Evolutionary conservation across 2,329 filamentous ascomycete species (phyloP).

Genomic region (Ceratocystis albifundus): DNA sequence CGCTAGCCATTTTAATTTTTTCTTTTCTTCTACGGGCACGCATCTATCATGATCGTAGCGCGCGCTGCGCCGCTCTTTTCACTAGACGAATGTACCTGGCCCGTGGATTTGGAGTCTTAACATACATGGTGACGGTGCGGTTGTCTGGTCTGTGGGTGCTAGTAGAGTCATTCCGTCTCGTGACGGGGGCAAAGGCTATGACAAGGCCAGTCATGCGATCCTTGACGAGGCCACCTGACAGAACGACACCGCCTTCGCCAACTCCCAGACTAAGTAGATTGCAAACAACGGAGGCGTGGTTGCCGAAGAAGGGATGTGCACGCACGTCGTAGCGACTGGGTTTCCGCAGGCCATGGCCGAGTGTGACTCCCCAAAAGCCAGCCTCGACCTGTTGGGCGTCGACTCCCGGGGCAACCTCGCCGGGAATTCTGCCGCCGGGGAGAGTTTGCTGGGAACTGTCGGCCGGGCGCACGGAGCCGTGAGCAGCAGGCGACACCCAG

Average conservation of each 20-base stretch:
- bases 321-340: constrained; percentile 33
- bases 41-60: not conserved
- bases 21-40: too few species aligned
- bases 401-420: not conserved
- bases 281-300: constrained; percentile 36
- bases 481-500: constrained; percentile 4
- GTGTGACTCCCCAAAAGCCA: constrained; percentile 43
- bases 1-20: too few species aligned
- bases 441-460: not conserved
- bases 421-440: not conserved
- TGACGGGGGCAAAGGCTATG: constrained; percentile 27
- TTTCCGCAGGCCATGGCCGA: constrained; percentile 43
- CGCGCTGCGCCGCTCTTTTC: not conserved
- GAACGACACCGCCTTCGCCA: constrained; percentile 33
- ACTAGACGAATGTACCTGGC: not conserved
- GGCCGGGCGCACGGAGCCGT: not conserved
- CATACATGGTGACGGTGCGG: not conserved
- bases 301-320: constrained; percentile 45
- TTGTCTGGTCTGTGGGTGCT: not conserved
- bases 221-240: constrained; percentile 36
- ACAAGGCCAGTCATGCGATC: constrained; percentile 33
- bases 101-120: not conserved
- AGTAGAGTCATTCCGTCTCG: not conserved
- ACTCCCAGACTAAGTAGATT: constrained; percentile 31
- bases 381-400: too few species aligned